Percentiles rank a stretch among this genome's conserved stretches.
Evolutionary conservation across 176 grass and related monocot species (phyloP).

Genomic region (barley (Hordeum vulgare)): MorexV3_pseudomolecules_assembly NC_058522.1:510468005-510468504

Average conservation of each 20-base stretch:
- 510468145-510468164: conserved; percentile 14
- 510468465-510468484: neutral
- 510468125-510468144: conserved; percentile 22
- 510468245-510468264: neutral
- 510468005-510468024: neutral
- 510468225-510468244: conserved; percentile 2
- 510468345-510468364: neutral
- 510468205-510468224: conserved; percentile 22
- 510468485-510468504: neutral
- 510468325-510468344: neutral
- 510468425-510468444: neutral
- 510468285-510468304: neutral
- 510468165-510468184: conserved; percentile 28
- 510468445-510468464: neutral
- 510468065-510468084: conserved; percentile 14
- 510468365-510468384: neutral
- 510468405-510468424: neutral
- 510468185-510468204: conserved; percentile 27
- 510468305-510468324: neutral
- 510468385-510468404: neutral
- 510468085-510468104: conserved; percentile 21
- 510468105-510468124: conserved; percentile 19
- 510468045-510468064: conserved; percentile 23
- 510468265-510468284: neutral
- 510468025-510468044: neutral